A percentile compares a stretch with the other conserved stretches of the same genome.
Conservation (phyloP, 2,329 filamentous ascomycete genomes). For the Fusarium tanahbumbuense region DNA sequence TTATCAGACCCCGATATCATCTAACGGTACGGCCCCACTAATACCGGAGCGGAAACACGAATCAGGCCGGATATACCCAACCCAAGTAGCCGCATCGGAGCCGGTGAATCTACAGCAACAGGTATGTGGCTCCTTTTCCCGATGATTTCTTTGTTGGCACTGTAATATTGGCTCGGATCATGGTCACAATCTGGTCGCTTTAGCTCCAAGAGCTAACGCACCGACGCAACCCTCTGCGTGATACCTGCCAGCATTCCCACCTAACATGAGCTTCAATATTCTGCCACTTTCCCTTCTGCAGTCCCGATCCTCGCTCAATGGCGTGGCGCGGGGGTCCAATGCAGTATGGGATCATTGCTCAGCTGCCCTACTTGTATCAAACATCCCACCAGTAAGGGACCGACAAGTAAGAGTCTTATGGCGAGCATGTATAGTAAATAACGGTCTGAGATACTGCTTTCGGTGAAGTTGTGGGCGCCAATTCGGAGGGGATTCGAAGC, state of each 20-base stretch:
- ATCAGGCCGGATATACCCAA: slow-evolving; percentile 11
- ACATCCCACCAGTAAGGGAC: slow-evolving; percentile 35
- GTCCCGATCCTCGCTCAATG: slow-evolving; percentile 22
- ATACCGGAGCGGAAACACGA: slow-evolving; percentile 16
- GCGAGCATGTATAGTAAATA: slow-evolving; percentile 25
- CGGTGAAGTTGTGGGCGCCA: slow-evolving; percentile 14
- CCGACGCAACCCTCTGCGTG: slow-evolving; percentile 11
- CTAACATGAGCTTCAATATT: slow-evolving; percentile 15
- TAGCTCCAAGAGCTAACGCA: slow-evolving; percentile 34
- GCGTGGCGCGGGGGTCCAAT: slow-evolving; percentile 5
- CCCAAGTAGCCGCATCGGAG: slow-evolving; percentile 9
- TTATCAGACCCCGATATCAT: background rate
- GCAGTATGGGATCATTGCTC: slow-evolving; percentile 12
- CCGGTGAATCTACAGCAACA: slow-evolving; percentile 12
- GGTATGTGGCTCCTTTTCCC: slow-evolving; percentile 25
- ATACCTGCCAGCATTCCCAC: slow-evolving; percentile 16
- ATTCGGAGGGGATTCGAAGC: slow-evolving; percentile 16
- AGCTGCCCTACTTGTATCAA: slow-evolving; percentile 18
- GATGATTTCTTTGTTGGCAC: slow-evolving; percentile 22
- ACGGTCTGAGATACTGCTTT: slow-evolving; percentile 18
- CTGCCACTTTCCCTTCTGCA: slow-evolving; percentile 22
- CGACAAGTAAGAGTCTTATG: slow-evolving; percentile 32
- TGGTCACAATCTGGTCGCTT: slow-evolving; percentile 29
- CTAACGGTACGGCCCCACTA: slow-evolving; percentile 29
- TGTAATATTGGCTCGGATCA: slow-evolving; percentile 30